These are phyloP conservation scores for Exophiala sideris DNA, from an alignment of 2,329 filamentous ascomycete genomes.

Conservation along the genomic window DNA sequence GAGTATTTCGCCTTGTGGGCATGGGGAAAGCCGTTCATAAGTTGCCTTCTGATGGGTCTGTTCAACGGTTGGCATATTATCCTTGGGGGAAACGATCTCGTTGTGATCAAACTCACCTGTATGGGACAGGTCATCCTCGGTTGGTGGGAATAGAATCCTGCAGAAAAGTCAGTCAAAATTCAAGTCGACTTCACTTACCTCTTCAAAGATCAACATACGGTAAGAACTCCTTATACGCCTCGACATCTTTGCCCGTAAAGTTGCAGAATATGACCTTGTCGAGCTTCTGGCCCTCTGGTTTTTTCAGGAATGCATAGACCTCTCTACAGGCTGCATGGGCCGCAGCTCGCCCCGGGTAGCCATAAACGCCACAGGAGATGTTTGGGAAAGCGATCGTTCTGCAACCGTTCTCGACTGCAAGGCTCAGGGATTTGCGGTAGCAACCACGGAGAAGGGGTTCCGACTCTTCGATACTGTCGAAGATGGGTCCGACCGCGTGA, in stretches of 20 bases:
- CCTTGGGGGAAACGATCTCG: neutral
- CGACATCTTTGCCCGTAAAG: conserved; percentile 73
- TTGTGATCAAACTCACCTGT: conserved; percentile 29
- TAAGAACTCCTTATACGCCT: conserved; percentile 65
- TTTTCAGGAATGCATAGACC: conserved; percentile 54
- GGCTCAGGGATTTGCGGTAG: conserved; percentile 67
- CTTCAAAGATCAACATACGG: conserved; percentile 60
- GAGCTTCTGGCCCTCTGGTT: conserved; percentile 45
- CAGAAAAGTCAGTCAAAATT: neutral
- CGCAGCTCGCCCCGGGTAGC: conserved; percentile 73
- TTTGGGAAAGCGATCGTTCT: conserved; percentile 76
- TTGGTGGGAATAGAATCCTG: conserved; percentile 51
- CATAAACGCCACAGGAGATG: conserved; percentile 86
- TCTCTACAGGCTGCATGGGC: conserved; percentile 67
- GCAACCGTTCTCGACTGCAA: conserved; percentile 66
- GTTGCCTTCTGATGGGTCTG: conserved; percentile 18
- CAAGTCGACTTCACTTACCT: neutral
- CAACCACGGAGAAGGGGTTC: conserved; percentile 55
- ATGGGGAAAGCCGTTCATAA: conserved; percentile 1
- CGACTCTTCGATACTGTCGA: conserved; percentile 42
- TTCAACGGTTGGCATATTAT: neutral
- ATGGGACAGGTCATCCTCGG: conserved; percentile 34
- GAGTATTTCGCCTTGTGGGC: neutral
- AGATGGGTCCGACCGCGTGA: conserved; percentile 86
- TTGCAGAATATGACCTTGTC: conserved; percentile 80